Conservation (phyloP, 371 early-diverging fungal species). For the Mucor irregularis region DNA sequence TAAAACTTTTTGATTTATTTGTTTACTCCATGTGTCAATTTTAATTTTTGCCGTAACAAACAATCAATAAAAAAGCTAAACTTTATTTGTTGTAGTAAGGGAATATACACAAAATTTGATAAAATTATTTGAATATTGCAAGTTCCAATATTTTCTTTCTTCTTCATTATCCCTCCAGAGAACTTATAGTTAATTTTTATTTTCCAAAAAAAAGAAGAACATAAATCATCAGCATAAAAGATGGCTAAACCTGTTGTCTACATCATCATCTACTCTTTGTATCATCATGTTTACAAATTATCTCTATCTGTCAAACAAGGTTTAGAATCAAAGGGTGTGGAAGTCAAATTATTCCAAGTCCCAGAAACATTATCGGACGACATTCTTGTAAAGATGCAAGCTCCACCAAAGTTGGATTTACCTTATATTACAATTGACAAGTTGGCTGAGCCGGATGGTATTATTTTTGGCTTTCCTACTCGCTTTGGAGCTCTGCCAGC, state of each 20-base stretch:
- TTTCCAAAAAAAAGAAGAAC: neutral
- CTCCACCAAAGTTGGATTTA: conserved; percentile 57
- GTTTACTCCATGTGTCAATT: too few relatives aligned
- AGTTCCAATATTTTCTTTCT: too few relatives aligned
- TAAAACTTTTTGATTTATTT: too few relatives aligned
- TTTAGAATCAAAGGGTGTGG: conserved; percentile 54
- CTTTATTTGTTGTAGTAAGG: too few relatives aligned
- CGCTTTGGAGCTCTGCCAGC: conserved; percentile 76
- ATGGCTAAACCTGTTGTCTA: conserved; percentile 51
- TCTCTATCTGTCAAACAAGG: conserved; percentile 64
- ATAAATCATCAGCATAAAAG: neutral
- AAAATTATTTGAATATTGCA: too few relatives aligned
- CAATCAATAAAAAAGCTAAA: too few relatives aligned
- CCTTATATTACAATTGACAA: conserved; percentile 64
- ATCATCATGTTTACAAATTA: conserved; percentile 74
- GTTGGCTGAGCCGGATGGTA: conserved; percentile 71
- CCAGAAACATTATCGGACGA: conserved; percentile 69
- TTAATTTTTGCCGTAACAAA: too few relatives aligned
- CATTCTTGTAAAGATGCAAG: conserved; percentile 73
- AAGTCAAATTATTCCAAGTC: conserved; percentile 60
- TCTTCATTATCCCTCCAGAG: too few relatives aligned
- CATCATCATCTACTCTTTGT: conserved; percentile 71
- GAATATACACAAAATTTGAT: too few relatives aligned
- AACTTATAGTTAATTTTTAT: neutral
- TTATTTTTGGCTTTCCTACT: conserved; percentile 66